Evolutionary conservation across 441 rosid genomes (phyloP).

Genomic region (Brassica hybrid): DNA sequence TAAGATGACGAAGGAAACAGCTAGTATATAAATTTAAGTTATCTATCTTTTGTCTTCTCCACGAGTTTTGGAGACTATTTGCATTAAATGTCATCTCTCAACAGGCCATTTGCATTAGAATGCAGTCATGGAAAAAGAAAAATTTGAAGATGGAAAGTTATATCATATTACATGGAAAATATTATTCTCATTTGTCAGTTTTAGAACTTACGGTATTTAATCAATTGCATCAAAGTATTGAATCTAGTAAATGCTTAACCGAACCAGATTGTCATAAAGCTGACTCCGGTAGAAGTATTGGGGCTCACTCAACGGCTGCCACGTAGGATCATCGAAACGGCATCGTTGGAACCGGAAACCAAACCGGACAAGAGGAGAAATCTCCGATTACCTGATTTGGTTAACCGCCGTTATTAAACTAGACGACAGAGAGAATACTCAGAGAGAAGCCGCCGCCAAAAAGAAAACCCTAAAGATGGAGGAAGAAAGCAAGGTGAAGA

Average conservation of each 20-base stretch:
- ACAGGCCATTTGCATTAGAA: slow-evolving; percentile 8
- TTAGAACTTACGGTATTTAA: background rate
- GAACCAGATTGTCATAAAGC: too few relatives aligned
- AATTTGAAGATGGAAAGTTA: background rate
- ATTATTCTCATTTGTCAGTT: slow-evolving; percentile 3
- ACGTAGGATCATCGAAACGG: slow-evolving; percentile 23
- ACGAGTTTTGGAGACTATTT: slow-evolving; percentile 23
- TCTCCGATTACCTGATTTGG: background rate
- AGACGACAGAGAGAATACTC: background rate
- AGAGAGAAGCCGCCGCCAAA: background rate
- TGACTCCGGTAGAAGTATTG: too few relatives aligned
- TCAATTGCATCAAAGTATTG: too few relatives aligned
- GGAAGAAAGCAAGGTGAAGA: background rate
- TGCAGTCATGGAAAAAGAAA: background rate
- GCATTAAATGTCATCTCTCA: slow-evolving; percentile 11
- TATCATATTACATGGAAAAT: background rate
- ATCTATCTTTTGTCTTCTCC: slow-evolving; percentile 31
- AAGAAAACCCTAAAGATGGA: background rate
- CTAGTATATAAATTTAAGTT: background rate
- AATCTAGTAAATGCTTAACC: too few relatives aligned
- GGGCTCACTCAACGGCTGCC: background rate
- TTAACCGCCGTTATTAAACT: background rate
- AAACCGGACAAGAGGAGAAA: background rate
- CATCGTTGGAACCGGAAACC: background rate
- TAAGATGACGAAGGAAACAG: slow-evolving; percentile 27